Evolutionary conservation across 768 basidiomycete species (phyloP), one percentile per base, ranked within the genome.

Genomic region (Coprinellus micaceus): DNA sequence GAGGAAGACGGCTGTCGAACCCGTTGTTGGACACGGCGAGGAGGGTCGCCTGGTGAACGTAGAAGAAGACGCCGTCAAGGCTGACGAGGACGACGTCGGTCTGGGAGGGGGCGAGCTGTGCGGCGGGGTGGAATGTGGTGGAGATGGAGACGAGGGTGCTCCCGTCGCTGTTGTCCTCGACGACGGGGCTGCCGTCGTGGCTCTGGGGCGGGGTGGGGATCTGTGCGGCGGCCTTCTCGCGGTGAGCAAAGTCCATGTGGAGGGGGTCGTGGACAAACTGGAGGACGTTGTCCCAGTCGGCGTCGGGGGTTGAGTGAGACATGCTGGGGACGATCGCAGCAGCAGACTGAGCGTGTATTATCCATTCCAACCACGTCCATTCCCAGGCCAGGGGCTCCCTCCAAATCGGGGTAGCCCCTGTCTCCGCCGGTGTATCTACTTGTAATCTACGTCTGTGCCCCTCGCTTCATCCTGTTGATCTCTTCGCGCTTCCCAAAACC

Each of bases 401-500:
- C 36, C 36, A 37, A 37, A 17, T 37, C 17, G 9, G n/a, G n/a
- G n/a, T n/a, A n/a, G n/a, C n/a, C n/a, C n/a, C n/a, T n/a, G n/a
- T n/a, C n/a, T n/a, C n/a, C n/a, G n/a, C n/a, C n/a, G n/a, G n/a
- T n/a, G n/a, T n/a, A n/a, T 37, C 36, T 37, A 17, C 36, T 37
- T 37, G 9, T 9, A 37, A 37, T 37, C 36, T 9, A 17, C 9
- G 17, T 37, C 36, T 37, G 36, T 37, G 36, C 36, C 17, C 36
- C 63, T 64, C 71, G 63, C 59, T 94, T 94, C 49, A 84, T 76
- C 67, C 76, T 81, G 66, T 94, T 83, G 37, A 91, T 87, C 71
- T 88, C 85, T 71, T 96, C 92, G 53, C 94, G 80, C 67, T 87
- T 82, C 21, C 94, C 96, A 73, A 97, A 97, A 58, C 88, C 82